These are phyloP conservation scores for Ceratocystis diversiconidia DNA, from an alignment of 2,329 filamentous ascomycete genomes.

Conservation along the genomic window DNA sequence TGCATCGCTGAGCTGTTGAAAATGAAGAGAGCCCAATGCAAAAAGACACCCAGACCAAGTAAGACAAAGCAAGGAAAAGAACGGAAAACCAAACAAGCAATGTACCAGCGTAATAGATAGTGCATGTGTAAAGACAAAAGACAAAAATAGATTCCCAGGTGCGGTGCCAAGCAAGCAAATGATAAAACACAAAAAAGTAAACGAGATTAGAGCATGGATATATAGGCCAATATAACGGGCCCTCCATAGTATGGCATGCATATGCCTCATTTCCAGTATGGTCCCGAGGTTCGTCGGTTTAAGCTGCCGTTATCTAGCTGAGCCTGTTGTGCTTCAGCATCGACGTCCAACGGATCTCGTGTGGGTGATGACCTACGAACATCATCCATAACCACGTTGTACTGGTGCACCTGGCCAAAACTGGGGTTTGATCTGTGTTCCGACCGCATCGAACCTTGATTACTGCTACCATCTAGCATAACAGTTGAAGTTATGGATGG, in stretches of 20 bases:
- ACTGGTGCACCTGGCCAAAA: constrained; percentile 43
- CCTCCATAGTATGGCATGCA: background rate
- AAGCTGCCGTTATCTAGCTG: constrained; percentile 7
- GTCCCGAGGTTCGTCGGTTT: background rate
- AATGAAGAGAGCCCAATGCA: background rate
- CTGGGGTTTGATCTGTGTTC: constrained; percentile 37
- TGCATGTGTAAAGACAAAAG: background rate
- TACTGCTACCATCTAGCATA: constrained; percentile 33
- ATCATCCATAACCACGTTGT: constrained; percentile 30
- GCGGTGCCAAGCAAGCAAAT: background rate
- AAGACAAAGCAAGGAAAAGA: background rate
- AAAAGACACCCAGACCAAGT: background rate
- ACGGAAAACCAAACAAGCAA: background rate
- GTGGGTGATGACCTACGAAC: constrained; percentile 7
- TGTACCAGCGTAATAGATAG: background rate
- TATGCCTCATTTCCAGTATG: constrained; percentile 1
- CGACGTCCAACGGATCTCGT: constrained; percentile 4
- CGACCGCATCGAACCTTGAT: constrained; percentile 26
- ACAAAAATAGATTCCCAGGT: background rate
- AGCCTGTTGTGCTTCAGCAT: constrained; percentile 14
- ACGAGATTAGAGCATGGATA: background rate
- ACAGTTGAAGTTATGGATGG: constrained; percentile 38
- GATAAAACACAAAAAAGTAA: background rate
- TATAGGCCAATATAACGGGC: background rate
- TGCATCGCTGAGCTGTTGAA: background rate